Evolutionary conservation across 2,329 filamentous ascomycete genomes (phyloP), one percentile per base, ranked within the genome.

Genomic region (Exophiala sp.): DNA sequence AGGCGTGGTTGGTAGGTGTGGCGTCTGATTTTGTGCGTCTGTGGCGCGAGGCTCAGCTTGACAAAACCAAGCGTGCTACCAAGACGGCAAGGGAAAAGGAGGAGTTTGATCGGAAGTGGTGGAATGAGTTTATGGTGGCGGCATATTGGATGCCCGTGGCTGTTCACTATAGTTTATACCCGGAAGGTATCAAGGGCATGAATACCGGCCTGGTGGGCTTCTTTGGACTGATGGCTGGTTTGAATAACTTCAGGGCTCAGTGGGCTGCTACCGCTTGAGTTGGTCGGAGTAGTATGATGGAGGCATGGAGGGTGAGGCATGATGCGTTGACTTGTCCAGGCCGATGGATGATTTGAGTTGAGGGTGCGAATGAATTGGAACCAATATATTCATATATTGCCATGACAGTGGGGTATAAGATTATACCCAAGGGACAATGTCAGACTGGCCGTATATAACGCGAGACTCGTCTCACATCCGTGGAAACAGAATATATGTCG

Each of bases 1-100:
- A 88, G 38, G 86, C 85, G 56, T 97, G 91, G 88, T 80, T 83
- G 47, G 76, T 78, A 19, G 88, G 89, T 70, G 82, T 95, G 5
- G 79, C 78, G 16, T 71, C 90, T 53, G 88, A 96, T 71, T 77
- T 93, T 54, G 73, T 81, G 43, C 74, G 85, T 55, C 70, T 95
- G 53, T 70, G 71, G 64, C 68, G 76, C 41, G 63, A 76, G 56
- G 61, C 63, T 24, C 43, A 58, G 43, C 37, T 61, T n/a, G 58
- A 60, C 24, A 59, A 62, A 47, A 21, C 34, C n/a, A 48, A 56
- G 19, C 44, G 51, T 19, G 29, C 37, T 14, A 45, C 34, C 35
- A 41, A 52, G 29, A 53, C 47, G 19, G 21, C 30, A n/a, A 39
- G 58, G 35, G 48, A 56, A 43, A 48, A 52, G 35, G 56, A 59